Evolutionary conservation across 495 filamentous ascomycete genomes (phyloP).

Genomic region (Astrocystis sublimbata): DNA sequence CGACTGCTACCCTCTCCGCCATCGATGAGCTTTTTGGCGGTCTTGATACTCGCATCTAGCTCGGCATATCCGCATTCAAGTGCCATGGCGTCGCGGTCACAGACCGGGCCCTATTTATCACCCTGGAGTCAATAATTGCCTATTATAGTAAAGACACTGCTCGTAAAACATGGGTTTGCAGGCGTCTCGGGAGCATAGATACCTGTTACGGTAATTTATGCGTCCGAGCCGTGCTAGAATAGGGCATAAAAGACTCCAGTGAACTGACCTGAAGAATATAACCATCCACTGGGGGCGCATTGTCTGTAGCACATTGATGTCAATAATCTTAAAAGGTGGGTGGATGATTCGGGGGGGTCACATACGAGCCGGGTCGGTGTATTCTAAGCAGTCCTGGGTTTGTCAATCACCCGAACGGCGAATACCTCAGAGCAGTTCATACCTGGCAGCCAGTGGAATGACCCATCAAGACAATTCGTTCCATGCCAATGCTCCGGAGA

Average conservation of each 20-base stretch:
- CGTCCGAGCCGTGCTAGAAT: no score
- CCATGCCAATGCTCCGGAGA: constrained; percentile 50
- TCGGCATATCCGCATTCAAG: constrained; percentile 39
- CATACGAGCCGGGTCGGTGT: constrained; percentile 46
- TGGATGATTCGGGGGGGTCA: no score
- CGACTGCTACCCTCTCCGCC: constrained; percentile 57
- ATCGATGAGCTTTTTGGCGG: constrained; percentile 55
- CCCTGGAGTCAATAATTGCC: no score
- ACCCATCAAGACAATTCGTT: constrained; percentile 81
- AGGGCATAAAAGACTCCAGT: no score
- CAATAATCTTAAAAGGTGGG: no score
- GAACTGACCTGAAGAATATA: constrained; percentile 87
- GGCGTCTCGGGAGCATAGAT: no score
- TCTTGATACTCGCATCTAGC: constrained; percentile 52
- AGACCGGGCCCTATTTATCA: constrained; percentile 73
- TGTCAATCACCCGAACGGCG: not conserved
- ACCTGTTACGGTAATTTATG: no score
- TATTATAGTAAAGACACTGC: no score
- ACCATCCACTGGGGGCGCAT: constrained; percentile 64
- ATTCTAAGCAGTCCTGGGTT: constrained; percentile 70
- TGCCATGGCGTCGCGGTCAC: constrained; percentile 69
- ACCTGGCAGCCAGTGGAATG: constrained; percentile 80
- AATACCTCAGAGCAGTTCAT: not conserved
- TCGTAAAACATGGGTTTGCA: no score
- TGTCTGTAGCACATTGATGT: no score